Conservation (phyloP, 257 asterid species). For the Capsicum baccatum region DNA sequence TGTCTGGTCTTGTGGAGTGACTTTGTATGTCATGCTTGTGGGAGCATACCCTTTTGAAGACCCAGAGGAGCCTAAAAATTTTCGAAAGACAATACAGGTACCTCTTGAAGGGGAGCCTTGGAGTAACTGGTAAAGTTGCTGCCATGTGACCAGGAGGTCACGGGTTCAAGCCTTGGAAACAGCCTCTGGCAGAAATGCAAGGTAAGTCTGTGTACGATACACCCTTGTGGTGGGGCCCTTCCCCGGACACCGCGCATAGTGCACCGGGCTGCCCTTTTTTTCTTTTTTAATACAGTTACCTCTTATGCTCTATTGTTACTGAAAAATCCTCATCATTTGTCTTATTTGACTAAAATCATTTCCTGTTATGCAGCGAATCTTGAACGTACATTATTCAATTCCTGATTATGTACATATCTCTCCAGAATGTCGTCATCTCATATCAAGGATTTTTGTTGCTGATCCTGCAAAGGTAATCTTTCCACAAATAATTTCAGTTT, state of each 20-base stretch:
- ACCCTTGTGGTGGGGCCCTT: too few relatives aligned
- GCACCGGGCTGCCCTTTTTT: too few relatives aligned
- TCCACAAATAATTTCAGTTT: neutral
- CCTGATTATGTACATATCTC: conserved; percentile 95
- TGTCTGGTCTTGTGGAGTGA: conserved; percentile 99
- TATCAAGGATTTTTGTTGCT: conserved; percentile 90
- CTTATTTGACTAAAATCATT: conserved; percentile 30
- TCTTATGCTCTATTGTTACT: neutral
- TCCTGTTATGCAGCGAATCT: conserved; percentile 71
- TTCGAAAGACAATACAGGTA: conserved; percentile 96
- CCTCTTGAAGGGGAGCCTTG: too few relatives aligned
- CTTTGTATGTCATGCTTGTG: conserved; percentile 94
- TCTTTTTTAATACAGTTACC: neutral
- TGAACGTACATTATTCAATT: conserved; percentile 93
- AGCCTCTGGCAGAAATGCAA: too few relatives aligned
- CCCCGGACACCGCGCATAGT: too few relatives aligned
- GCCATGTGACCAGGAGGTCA: too few relatives aligned
- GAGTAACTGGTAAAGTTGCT: too few relatives aligned
- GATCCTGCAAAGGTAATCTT: conserved; percentile 82
- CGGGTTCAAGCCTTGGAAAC: too few relatives aligned
- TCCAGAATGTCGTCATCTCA: conserved; percentile 85
- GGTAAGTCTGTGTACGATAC: too few relatives aligned
- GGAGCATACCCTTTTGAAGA: conserved; percentile 99
- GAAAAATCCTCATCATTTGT: neutral
- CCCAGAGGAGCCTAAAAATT: conserved; percentile 93